These are phyloP conservation scores for Dioszegia crocea DNA, from an alignment of 768 basidiomycete genomes.

Conservation along the genomic window DNA sequence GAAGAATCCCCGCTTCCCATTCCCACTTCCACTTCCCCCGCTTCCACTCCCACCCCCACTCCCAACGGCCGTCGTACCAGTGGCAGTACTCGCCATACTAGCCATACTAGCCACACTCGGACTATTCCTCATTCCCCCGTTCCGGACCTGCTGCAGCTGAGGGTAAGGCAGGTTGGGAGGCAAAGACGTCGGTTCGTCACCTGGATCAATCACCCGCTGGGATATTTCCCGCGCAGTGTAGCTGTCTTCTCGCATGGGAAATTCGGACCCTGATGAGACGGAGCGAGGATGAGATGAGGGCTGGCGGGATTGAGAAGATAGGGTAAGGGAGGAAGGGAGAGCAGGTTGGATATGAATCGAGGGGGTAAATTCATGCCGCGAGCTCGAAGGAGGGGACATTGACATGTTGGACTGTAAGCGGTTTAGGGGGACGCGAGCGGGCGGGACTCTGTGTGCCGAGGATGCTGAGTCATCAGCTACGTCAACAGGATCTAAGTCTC, in stretches of 20 bases:
- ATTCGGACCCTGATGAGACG: slow-evolving; percentile 35
- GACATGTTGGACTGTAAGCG: slow-evolving; percentile 3
- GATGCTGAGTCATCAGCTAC: slow-evolving; percentile 4
- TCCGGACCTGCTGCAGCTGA: slow-evolving; percentile 30
- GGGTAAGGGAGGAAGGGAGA: slow-evolving; percentile 14
- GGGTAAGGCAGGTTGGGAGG: slow-evolving; percentile 43
- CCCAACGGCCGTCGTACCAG: neutral
- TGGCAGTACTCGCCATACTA: slow-evolving; percentile 15
- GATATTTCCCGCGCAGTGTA: slow-evolving; percentile 44
- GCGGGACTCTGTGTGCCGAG: slow-evolving; percentile 9
- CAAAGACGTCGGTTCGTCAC: slow-evolving; percentile 33
- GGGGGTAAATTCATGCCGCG: neutral
- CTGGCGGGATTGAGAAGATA: neutral
- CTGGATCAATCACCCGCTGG: slow-evolving; percentile 33
- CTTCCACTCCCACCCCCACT: neutral
- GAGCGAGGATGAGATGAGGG: slow-evolving; percentile 23
- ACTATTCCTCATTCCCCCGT: slow-evolving; percentile 25
- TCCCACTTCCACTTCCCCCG: neutral
- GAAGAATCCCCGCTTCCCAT: slow-evolving; percentile 35
- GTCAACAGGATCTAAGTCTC: neutral
- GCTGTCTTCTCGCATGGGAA: slow-evolving; percentile 43
- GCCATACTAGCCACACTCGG: slow-evolving; percentile 36
- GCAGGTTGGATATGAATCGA: slow-evolving; percentile 9
- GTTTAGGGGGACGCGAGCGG: neutral
- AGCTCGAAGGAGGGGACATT: neutral